phyloP scores from a whole-genome alignment of 176 grass and related monocot species.

The Carex scoparia region DNA sequence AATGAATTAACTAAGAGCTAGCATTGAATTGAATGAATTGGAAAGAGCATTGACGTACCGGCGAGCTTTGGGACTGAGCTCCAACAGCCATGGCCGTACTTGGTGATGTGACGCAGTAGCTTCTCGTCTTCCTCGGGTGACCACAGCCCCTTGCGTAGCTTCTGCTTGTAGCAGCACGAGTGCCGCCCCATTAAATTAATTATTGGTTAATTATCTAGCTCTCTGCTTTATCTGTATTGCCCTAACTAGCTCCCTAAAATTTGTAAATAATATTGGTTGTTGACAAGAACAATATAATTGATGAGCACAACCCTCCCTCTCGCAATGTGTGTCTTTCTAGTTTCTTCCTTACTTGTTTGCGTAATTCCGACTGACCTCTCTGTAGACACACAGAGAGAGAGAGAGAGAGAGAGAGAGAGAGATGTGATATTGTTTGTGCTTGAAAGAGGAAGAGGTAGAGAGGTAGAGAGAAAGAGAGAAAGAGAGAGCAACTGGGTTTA shows the following conservation, averaged over 20 bases:
- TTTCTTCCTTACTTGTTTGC: background rate
- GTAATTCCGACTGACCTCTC: too few relatives aligned
- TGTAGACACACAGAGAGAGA: background rate
- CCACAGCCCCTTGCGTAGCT: slow-evolving; percentile 23
- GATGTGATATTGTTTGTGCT: too few relatives aligned
- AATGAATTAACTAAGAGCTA: too few relatives aligned
- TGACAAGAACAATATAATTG: too few relatives aligned
- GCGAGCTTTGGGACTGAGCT: slow-evolving; percentile 26
- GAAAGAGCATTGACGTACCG: background rate
- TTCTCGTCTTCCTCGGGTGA: slow-evolving; percentile 24
- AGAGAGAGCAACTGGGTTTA: background rate
- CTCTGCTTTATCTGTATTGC: background rate
- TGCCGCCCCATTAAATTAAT: slow-evolving; percentile 10
- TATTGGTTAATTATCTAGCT: background rate
- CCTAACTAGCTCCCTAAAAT: background rate
- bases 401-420: background rate
- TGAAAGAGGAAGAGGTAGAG: background rate
- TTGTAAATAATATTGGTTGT: background rate
- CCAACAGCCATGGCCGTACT: slow-evolving; percentile 24
- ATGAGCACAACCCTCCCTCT: too few relatives aligned
- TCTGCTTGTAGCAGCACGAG: slow-evolving; percentile 30
- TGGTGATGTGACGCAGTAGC: slow-evolving; percentile 23
- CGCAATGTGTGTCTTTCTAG: background rate
- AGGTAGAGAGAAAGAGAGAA: background rate
- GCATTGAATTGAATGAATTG: too few relatives aligned